These are phyloP conservation scores for Penicillium sp. DNA, from an alignment of 2,329 filamentous ascomycete genomes.

Conservation along the genomic window DNA sequence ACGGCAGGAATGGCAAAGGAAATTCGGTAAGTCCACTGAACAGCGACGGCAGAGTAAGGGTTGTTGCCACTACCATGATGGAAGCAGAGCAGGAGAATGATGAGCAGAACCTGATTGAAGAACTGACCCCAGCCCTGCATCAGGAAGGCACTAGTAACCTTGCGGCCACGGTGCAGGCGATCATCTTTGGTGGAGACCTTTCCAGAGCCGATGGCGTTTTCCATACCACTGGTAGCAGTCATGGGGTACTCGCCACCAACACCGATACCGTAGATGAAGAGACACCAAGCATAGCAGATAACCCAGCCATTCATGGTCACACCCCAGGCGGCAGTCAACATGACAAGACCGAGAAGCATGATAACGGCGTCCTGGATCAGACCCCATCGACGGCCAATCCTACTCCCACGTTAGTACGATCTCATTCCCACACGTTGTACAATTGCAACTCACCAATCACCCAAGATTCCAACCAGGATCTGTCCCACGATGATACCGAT, in stretches of 20 bases:
- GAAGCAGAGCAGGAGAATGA: conserved; percentile 82
- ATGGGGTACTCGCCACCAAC: conserved; percentile 85
- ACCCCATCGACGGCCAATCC: conserved; percentile 89
- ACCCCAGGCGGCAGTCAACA: conserved; percentile 91
- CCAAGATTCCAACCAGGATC: conserved; percentile 76
- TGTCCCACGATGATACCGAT: conserved; percentile 94
- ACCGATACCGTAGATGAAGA: conserved; percentile 81
- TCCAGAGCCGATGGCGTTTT: conserved; percentile 80
- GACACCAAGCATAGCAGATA: conserved; percentile 91
- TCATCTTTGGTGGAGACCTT: conserved; percentile 88
- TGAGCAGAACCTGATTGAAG: conserved; percentile 86
- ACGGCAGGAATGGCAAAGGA: conserved; percentile 89
- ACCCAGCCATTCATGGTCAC: conserved; percentile 87
- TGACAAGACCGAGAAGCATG: conserved; percentile 90
- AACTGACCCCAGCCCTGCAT: conserved; percentile 99
- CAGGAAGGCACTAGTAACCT: conserved; percentile 91
- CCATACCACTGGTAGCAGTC: conserved; percentile 93
- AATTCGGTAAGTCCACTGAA: conserved; percentile 87
- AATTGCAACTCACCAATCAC: conserved; percentile 56
- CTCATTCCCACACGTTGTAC: neutral
- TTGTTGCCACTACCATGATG: conserved; percentile 73
- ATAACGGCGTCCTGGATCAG: conserved; percentile 91
- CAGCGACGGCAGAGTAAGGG: conserved; percentile 73
- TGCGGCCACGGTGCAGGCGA: conserved; percentile 90
- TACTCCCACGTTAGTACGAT: conserved; percentile 31